Percentiles rank a stretch among this genome's conserved stretches.
phyloP scores from a whole-genome alignment of 2,329 filamentous ascomycete genomes.

The Lasiodiplodia gonubiensis region DNA sequence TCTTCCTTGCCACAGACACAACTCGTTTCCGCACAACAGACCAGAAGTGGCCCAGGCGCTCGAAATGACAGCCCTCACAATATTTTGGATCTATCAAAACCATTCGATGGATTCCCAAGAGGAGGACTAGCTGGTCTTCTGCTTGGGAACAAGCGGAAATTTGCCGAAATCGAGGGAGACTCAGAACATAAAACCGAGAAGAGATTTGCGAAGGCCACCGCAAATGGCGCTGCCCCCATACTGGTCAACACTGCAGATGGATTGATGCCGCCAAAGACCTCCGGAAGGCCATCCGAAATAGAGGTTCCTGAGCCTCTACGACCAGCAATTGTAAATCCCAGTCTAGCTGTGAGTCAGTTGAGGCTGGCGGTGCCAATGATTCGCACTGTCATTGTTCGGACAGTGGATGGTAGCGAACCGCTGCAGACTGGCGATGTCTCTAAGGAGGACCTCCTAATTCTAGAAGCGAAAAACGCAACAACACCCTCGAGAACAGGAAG shows the following conservation, averaged over 20 bases:
- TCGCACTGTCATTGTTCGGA: slow-evolving; percentile 79
- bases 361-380: slow-evolving; percentile 88
- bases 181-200: slow-evolving; percentile 70
- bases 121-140: slow-evolving; percentile 86
- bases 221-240: slow-evolving; percentile 74
- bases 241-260: slow-evolving; percentile 79
- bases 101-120: slow-evolving; percentile 89
- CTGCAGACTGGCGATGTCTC: slow-evolving; percentile 52
- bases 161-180: slow-evolving; percentile 73
- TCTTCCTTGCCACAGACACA: slow-evolving; percentile 90
- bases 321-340: slow-evolving; percentile 84
- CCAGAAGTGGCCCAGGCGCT: slow-evolving; percentile 56
- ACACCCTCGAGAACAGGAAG: slow-evolving; percentile 64
- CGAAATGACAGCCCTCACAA: slow-evolving; percentile 78
- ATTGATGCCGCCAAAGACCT: slow-evolving; percentile 73
- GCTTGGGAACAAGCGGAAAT: slow-evolving; percentile 91
- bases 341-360: slow-evolving; percentile 80
- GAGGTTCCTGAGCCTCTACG: slow-evolving; percentile 81
- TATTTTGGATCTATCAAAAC: slow-evolving; percentile 87
- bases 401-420: slow-evolving; percentile 69
- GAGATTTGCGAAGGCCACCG: slow-evolving; percentile 62
- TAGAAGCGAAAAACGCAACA: slow-evolving; percentile 87
- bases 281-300: slow-evolving; percentile 66
- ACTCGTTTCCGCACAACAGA: slow-evolving; percentile 76
- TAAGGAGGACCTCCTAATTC: slow-evolving; percentile 70